Base-by-base conservation (phyloP, 106 monocot species). In the Alisma plantagoaquatica region DNA sequence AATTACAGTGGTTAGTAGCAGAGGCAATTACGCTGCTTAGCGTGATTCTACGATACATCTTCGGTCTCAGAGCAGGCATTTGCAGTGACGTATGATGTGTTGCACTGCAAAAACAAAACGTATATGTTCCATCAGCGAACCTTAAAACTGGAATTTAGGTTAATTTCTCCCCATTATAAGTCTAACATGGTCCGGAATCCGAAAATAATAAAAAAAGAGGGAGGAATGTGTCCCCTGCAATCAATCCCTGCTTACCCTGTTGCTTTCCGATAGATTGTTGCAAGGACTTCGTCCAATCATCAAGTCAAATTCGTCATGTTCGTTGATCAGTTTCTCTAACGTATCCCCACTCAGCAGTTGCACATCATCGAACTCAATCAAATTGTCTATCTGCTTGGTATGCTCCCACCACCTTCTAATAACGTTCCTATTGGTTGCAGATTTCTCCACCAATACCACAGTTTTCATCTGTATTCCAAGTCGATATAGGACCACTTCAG, bases 201-300 rank as follows among this genome's bases (percentile, higher is more conserved):
- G 63, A 46, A 76, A 70, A 30, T 92, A 92, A 33, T 92, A 67
- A 61, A 54, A 87, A 51, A 87, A 92, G 0, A 92, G 53, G 15
- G 74, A 62, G 3, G 87, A 87, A 17, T 87, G 78, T 30, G 71
- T 54, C 7, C 87, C 87, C 49, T 87, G 75, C 15, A 92, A 46
- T 10, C 92, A 86, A 54, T 78, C 79, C 1, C 92, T 65, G 18
- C 65, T 75, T 28, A 76, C 41, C 4, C 92, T 69, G 62, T 92
- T 92, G 57, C 86, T 92, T 12, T 83, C 76, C 0, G 88, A 46
- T 1, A 89, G 73, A 43, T 87, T 92, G 41, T 87, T 92, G 59
- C 92, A 92, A 0, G 83, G 83, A 32, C 83, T 90, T 2, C 89
- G 80, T 2, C 89, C 89, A 56, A 90, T 65, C 10, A 90, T 71